Conservation (phyloP, 208 protist genomes). For the Trypanosomatidae sp. region DNA sequence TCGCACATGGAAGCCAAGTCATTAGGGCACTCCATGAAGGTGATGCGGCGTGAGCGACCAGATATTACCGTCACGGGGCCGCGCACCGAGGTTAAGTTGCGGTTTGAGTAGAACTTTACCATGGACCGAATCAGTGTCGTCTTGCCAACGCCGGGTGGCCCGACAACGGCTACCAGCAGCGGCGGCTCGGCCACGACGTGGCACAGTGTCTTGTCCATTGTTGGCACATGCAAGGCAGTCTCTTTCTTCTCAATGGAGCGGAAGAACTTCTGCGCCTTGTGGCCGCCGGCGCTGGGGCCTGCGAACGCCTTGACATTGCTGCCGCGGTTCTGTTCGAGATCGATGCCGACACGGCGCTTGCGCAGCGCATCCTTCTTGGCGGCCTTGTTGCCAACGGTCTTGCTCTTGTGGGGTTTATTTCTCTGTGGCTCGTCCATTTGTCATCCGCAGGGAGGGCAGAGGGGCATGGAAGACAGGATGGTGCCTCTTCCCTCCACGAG, state of each 20-base stretch:
- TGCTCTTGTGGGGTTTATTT: constrained; percentile 91
- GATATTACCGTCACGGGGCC: constrained; percentile 98
- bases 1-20: constrained; percentile 99
- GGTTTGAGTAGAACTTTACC: constrained; percentile 98
- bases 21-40: constrained; percentile 98
- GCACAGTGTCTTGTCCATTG: constrained; percentile 84
- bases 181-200: constrained; percentile 92
- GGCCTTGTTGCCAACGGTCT: constrained; percentile 84
- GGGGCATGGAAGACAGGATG: too few species aligned
- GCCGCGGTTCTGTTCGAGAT: constrained; percentile 89
- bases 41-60: constrained; percentile 93
- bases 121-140: constrained; percentile 98
- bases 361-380: constrained; percentile 83
- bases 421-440: constrained; percentile 69
- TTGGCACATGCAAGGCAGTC: constrained; percentile 78
- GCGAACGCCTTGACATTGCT: constrained; percentile 93
- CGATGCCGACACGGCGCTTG: constrained; percentile 89
- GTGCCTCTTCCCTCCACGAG: not conserved
- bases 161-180: constrained; percentile 96
- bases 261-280: constrained; percentile 83
- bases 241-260: constrained; percentile 89
- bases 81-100: constrained; percentile 92
- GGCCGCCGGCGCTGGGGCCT: constrained; percentile 54
- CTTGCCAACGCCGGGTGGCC: constrained; percentile 97
- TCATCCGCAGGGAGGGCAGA: too few species aligned